phyloP scores from a whole-genome alignment of 257 asterid species.

The Fraxinus quadrangulata region DNA sequence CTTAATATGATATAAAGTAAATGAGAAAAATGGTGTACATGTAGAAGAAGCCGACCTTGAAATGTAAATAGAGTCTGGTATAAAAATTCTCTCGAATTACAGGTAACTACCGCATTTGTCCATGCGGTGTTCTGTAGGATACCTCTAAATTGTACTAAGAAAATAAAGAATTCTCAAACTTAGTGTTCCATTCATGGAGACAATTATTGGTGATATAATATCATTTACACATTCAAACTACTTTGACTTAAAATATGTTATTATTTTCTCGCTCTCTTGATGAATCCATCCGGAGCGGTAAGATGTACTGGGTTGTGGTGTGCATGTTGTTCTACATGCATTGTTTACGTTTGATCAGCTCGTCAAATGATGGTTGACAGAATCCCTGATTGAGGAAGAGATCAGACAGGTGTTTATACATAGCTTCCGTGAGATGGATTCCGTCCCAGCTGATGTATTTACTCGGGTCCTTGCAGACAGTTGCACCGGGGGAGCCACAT shows the following conservation, averaged over 20 bases:
- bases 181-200: background rate
- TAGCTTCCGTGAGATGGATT: conserved; percentile 42
- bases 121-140: conserved; percentile 35
- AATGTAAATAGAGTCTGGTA: conserved; percentile 55
- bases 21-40: conserved; percentile 35
- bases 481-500: conserved; percentile 33
- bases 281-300: conserved; percentile 33
- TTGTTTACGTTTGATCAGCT: conserved; percentile 32
- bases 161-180: conserved; percentile 14
- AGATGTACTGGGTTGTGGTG: background rate
- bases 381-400: conserved; percentile 48
- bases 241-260: background rate
- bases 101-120: conserved; percentile 38
- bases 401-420: conserved; percentile 40
- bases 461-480: conserved; percentile 36
- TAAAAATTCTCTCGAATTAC: conserved; percentile 29
- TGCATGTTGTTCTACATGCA: conserved; percentile 12
- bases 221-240: background rate
- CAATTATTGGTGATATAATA: background rate
- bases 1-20: conserved; percentile 47
- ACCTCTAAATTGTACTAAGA: conserved; percentile 14
- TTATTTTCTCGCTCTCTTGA: conserved; percentile 36
- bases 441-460: conserved; percentile 45
- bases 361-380: conserved; percentile 38
- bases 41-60: conserved; percentile 49